These are phyloP conservation scores for Penicillium robsamsonii DNA, from an alignment of 495 filamentous ascomycete genomes.

Conservation along the genomic window DNA sequence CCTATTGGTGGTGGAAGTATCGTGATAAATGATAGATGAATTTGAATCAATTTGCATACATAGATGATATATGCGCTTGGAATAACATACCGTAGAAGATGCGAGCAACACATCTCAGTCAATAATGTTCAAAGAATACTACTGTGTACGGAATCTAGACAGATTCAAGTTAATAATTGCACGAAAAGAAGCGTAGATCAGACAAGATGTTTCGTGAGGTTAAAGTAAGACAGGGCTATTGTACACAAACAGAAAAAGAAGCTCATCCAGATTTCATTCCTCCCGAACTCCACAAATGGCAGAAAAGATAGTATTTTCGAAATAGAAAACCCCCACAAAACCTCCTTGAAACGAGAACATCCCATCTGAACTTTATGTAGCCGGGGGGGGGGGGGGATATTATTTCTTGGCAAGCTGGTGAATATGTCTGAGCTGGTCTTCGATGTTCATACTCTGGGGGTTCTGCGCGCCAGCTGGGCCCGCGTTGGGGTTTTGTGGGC, in stretches of 20 bases:
- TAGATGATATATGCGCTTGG: background rate
- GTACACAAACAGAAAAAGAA: slow-evolving; percentile 18
- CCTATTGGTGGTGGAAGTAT: background rate
- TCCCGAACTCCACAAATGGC: slow-evolving; percentile 18
- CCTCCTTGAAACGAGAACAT: slow-evolving; percentile 6
- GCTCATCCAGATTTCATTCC: slow-evolving; percentile 14
- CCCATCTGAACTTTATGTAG: background rate
- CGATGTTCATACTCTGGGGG: slow-evolving; percentile 46
- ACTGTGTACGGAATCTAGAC: background rate
- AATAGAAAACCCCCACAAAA: slow-evolving; percentile 10
- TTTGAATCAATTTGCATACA: slow-evolving; percentile 5
- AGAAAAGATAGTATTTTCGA: slow-evolving; percentile 1
- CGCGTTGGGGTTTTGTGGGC: slow-evolving; percentile 25
- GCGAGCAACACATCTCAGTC: background rate
- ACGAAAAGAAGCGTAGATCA: background rate
- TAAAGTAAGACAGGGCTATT: slow-evolving; percentile 10
- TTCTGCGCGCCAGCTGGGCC: slow-evolving; percentile 30
- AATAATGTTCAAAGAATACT: background rate
- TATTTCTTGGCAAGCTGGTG: slow-evolving; percentile 41
- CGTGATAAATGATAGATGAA: slow-evolving; percentile 6
- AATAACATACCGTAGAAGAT: background rate
- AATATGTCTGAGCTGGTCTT: slow-evolving; percentile 51
- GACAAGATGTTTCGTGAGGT: slow-evolving; percentile 8
- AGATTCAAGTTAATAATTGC: background rate
- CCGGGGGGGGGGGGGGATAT: slow-evolving; percentile 2